phyloP scores from a whole-genome alignment of 768 basidiomycete species.

The Tricholoma bakamatsutake region DNA sequence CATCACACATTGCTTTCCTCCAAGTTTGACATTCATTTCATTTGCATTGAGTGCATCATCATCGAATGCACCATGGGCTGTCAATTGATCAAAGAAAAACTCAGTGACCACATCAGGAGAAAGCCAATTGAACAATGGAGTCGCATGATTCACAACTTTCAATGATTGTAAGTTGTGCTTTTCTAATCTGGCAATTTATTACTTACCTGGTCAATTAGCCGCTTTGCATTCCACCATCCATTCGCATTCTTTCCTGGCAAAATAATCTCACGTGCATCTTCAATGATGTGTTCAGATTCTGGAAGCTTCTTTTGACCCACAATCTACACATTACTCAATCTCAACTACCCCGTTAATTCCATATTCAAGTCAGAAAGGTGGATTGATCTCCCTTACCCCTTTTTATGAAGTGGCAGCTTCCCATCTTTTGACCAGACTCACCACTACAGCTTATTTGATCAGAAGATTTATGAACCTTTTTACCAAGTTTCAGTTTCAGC shows the following conservation, averaged over 20 bases:
- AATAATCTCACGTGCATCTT: conserved; percentile 15
- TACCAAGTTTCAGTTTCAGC: no score
- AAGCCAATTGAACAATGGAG: conserved; percentile 4
- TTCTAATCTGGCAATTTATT: not conserved
- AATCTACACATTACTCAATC: conserved; percentile 2
- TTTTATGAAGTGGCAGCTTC: conserved; percentile 6
- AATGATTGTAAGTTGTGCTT: not conserved
- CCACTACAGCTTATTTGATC: not conserved
- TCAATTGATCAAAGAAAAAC: conserved; percentile 16
- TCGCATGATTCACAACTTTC: not conserved
- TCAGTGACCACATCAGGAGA: conserved; percentile 10
- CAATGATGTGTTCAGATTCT: conserved; percentile 3
- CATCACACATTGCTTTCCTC: conserved; percentile 12
- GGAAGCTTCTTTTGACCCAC: not conserved
- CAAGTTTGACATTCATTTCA: conserved; percentile 17
- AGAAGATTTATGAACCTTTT: no score
- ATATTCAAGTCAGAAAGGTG: conserved; percentile 11
- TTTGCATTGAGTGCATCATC: conserved; percentile 15
- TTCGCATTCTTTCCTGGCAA: conserved; percentile 16
- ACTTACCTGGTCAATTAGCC: conserved; percentile 14
- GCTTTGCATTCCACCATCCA: conserved; percentile 16
- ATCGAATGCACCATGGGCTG: conserved; percentile 14
- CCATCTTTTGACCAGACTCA: not conserved
- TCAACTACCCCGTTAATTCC: conserved; percentile 7
- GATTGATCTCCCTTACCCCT: conserved; percentile 5